Percentiles rank a stretch among this genome's conserved stretches.
phyloP scores from a whole-genome alignment of 2,329 filamentous ascomycete species.

The Phialophora tarda region DNA sequence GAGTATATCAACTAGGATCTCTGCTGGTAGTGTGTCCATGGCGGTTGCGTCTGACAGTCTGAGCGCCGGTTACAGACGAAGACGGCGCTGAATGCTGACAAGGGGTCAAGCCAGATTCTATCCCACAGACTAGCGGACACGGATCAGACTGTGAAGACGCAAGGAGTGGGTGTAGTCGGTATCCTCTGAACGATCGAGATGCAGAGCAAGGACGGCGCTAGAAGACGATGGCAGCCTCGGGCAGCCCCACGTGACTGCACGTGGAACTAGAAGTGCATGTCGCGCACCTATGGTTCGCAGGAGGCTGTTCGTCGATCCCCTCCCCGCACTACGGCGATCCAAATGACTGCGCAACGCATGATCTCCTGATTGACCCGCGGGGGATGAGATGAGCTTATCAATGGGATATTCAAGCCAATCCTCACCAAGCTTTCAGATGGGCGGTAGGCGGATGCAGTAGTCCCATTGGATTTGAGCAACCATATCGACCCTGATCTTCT shows the following conservation, averaged over 20 bases:
- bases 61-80: background rate
- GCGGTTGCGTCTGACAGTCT: background rate
- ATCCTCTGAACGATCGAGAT: background rate
- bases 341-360: background rate
- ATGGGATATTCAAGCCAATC: slow-evolving; percentile 7
- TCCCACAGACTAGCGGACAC: background rate
- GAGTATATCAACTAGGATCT: slow-evolving; percentile 68
- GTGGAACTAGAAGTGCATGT: background rate
- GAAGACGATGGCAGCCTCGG: background rate
- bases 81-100: background rate
- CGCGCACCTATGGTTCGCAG: background rate
- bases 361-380: no score
- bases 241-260: background rate
- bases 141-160: background rate
- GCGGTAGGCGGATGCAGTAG: background rate
- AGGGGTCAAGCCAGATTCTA: background rate
- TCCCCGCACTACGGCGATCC: background rate
- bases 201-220: slow-evolving; percentile 3
- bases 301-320: no score
- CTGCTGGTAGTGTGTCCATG: slow-evolving; percentile 65
- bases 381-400: slow-evolving; percentile 14
- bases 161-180: background rate
- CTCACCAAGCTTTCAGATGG: background rate
- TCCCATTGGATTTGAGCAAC: slow-evolving; percentile 5
- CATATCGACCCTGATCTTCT: slow-evolving; percentile 3